Evolutionary conservation across 805 yeast species (phyloP).

Genomic region (Helenozyma rhizophorensis): DNA sequence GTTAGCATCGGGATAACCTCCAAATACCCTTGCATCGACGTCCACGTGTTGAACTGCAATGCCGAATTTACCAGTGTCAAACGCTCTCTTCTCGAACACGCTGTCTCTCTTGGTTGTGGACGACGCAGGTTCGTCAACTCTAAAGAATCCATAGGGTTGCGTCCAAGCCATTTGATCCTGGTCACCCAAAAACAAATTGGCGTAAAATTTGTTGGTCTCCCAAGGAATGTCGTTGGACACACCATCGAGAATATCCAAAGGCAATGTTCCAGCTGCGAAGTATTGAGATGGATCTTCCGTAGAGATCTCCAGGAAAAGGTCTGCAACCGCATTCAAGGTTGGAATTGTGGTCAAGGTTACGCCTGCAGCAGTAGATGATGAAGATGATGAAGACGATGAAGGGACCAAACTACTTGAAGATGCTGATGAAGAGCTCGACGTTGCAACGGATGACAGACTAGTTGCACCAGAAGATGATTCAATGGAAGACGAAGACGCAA

Average conservation of each 20-base stretch:
- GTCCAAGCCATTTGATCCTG: slow-evolving; percentile 56
- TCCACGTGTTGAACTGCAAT: slow-evolving; percentile 59
- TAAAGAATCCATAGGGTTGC: slow-evolving; percentile 64
- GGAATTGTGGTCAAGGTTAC: no score
- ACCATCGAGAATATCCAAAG: slow-evolving; percentile 43
- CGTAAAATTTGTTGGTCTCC: slow-evolving; percentile 75
- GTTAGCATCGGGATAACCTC: slow-evolving; percentile 44
- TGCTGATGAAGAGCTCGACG: no score
- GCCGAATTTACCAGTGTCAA: slow-evolving; percentile 43
- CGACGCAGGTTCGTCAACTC: no score
- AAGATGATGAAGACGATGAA: no score
- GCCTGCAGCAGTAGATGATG: no score
- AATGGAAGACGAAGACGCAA: no score
- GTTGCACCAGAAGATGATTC: no score
- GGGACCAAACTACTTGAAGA: no score
- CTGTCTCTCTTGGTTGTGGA: no score
- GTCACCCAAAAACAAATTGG: slow-evolving; percentile 54
- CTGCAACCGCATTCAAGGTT: slow-evolving; percentile 6
- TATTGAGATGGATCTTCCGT: slow-evolving; percentile 41
- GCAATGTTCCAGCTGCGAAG: slow-evolving; percentile 44
- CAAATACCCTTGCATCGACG: slow-evolving; percentile 38
- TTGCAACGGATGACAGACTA: no score
- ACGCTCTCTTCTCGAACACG: no score
- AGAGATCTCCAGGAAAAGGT: slow-evolving; percentile 47
- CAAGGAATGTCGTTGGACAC: slow-evolving; percentile 42